Evolutionary conservation across 2,329 filamentous ascomycete species (phyloP), one percentile per base, ranked within the genome.

Genomic region (Colletotrichum viniferum): DNA sequence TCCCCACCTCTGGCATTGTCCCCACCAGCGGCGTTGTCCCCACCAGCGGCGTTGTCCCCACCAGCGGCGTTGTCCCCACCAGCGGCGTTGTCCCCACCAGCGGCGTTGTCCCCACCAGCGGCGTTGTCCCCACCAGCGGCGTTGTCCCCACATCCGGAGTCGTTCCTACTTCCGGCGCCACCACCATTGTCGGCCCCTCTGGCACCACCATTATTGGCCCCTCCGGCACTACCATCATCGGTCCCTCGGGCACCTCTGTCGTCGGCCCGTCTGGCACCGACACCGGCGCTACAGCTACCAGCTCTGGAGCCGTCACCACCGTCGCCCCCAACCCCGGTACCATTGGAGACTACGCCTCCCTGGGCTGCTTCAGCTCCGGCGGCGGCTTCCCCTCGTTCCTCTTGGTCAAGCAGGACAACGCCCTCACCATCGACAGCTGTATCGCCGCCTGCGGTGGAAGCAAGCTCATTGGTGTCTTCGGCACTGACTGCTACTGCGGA

Each of bases 401-500:
- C 21, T 77, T 75, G 2, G 24, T 74, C 3, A 75, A 74, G 6
- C 52, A 36, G 7, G 14, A 74, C 18, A 81, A 80, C 78, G 14
- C 73, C 24, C 81, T 81, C 79, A 78, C 76, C 21, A 64, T 82
- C 26, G 78, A 83, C 9, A 56, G 76, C 4, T 84, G 82, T 62
- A 78, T 78, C 13, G 71, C 73, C n/a, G 77, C 74, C 55, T 82
- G 81, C 28, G 64, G 65, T 1, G 63, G 28, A 13, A 26, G 73
- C 18, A 69, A 63, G 21, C 81, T 79, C 77, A 82, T 83, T 36
- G 83, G 79, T 69, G 74, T 79, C 55, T 72, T 76, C 62, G 76
- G 78, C 56, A 78, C 68, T 64, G 77, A 80, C 69, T 84, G 83
- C 77, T 82, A 81, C 79, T 84, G 83, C 62, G 81, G 80, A 9